phyloP scores from a whole-genome alignment of 305 asterid genomes.

The Coffea humblotiana region DNA sequence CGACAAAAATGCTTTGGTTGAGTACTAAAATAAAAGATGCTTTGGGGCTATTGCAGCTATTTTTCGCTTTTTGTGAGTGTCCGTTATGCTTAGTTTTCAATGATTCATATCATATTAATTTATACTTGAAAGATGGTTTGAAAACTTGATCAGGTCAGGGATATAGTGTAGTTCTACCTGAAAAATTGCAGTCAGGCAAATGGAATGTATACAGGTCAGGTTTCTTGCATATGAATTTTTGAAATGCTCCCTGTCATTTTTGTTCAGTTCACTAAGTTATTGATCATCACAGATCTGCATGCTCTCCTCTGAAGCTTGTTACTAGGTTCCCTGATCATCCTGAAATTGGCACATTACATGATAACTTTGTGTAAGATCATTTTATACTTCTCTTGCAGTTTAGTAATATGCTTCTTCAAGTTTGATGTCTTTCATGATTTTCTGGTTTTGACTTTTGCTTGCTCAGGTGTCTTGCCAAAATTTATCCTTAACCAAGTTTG shows the following conservation, averaged over 20 bases:
- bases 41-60: background rate
- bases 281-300: constrained; percentile 59
- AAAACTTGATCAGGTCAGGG: constrained; percentile 58
- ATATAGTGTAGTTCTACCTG: constrained; percentile 93
- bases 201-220: constrained; percentile 95
- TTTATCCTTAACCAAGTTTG: constrained; percentile 8
- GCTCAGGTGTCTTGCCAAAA: background rate
- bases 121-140: constrained; percentile 14
- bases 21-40: background rate
- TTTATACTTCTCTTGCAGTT: constrained; percentile 4
- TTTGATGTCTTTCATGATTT: background rate
- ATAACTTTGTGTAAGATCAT: constrained; percentile 74
- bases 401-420: background rate
- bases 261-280: constrained; percentile 9
- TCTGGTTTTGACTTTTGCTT: background rate
- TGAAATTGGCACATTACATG: constrained; percentile 84
- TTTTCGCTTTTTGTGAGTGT: constrained; percentile 1
- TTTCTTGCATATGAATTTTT: constrained; percentile 18
- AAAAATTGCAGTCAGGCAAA: constrained; percentile 86
- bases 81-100: constrained; percentile 14
- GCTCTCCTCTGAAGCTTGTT: constrained; percentile 84
- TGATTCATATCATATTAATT: constrained; percentile 12
- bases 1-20: background rate
- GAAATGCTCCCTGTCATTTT: constrained; percentile 9
- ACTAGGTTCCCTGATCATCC: constrained; percentile 72